These are phyloP conservation scores for Phytophthora melonis DNA, from an alignment of 352 stramenopile genomes.

Conservation along the genomic window DNA sequence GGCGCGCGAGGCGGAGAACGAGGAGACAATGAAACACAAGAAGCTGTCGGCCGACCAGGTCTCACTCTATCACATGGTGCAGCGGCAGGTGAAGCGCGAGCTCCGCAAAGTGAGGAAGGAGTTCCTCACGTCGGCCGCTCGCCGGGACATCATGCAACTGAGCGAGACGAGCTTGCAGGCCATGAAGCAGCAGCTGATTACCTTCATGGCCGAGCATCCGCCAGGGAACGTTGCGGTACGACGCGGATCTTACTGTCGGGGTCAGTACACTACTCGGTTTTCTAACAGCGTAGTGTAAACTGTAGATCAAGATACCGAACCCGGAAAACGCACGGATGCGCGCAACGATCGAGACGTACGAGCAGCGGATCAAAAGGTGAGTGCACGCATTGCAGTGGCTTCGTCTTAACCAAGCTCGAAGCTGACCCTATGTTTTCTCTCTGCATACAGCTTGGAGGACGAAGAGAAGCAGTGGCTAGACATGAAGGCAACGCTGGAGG, in stretches of 20 bases:
- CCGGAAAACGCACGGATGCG: slow-evolving; percentile 72
- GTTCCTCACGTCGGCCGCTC: slow-evolving; percentile 65
- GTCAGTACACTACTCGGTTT: background rate
- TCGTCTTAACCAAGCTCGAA: too few species aligned
- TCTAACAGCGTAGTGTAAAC: slow-evolving; percentile 1
- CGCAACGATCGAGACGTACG: slow-evolving; percentile 56
- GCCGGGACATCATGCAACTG: slow-evolving; percentile 70
- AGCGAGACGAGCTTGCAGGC: slow-evolving; percentile 75
- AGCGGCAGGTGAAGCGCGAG: slow-evolving; percentile 66
- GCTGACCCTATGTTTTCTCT: slow-evolving; percentile 1
- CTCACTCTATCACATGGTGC: slow-evolving; percentile 68
- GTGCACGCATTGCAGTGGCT: background rate
- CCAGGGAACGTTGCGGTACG: slow-evolving; percentile 59
- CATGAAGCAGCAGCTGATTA: slow-evolving; percentile 69
- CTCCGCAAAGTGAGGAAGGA: slow-evolving; percentile 75
- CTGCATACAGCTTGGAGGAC: slow-evolving; percentile 44
- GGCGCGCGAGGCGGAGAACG: slow-evolving; percentile 46
- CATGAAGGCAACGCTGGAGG: slow-evolving; percentile 50
- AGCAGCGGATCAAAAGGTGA: slow-evolving; percentile 55
- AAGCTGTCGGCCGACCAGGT: slow-evolving; percentile 62
- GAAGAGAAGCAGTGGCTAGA: slow-evolving; percentile 68
- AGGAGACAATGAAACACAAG: slow-evolving; percentile 51
- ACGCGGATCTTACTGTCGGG: background rate
- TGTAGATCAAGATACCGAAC: slow-evolving; percentile 58
- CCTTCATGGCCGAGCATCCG: slow-evolving; percentile 62